Conservation (phyloP, 768 basidiomycete species). For the Mycena floridula region DNA sequence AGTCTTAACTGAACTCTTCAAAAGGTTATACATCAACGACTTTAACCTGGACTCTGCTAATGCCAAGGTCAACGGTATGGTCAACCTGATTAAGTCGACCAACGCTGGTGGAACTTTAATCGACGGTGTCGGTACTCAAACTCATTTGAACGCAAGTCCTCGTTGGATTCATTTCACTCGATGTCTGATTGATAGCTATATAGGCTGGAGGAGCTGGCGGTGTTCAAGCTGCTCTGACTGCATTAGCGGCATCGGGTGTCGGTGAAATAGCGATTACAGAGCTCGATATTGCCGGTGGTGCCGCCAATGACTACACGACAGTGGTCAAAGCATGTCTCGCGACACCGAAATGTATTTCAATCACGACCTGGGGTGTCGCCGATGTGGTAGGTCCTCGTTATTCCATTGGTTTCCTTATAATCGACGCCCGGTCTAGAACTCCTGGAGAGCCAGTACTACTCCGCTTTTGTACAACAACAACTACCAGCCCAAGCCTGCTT, state of each 20-base stretch:
- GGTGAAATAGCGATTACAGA: slow-evolving; percentile 42
- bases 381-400: slow-evolving; percentile 27
- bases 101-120: slow-evolving; percentile 34
- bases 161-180: background rate
- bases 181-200: background rate
- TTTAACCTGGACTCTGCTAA: slow-evolving; percentile 44
- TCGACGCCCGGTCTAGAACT: slow-evolving; percentile 28
- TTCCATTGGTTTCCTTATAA: background rate
- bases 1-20: too few relatives aligned
- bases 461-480: slow-evolving; percentile 42
- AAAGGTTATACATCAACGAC: slow-evolving; percentile 39
- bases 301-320: slow-evolving; percentile 35
- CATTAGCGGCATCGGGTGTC: slow-evolving; percentile 33
- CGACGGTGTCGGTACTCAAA: slow-evolving; percentile 45
- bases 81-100: slow-evolving; percentile 34
- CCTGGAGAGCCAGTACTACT: slow-evolving; percentile 36
- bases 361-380: slow-evolving; percentile 45
- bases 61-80: slow-evolving; percentile 35
- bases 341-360: slow-evolving; percentile 34
- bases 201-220: slow-evolving; percentile 36
- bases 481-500: slow-evolving; percentile 38
- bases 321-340: slow-evolving; percentile 41
- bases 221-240: slow-evolving; percentile 35
- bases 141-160: slow-evolving; percentile 29
- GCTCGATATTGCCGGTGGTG: slow-evolving; percentile 32